phyloP scores from a whole-genome alignment of 805 yeast species.

The Cyberlindnera nakhonratchasimensis region DNA sequence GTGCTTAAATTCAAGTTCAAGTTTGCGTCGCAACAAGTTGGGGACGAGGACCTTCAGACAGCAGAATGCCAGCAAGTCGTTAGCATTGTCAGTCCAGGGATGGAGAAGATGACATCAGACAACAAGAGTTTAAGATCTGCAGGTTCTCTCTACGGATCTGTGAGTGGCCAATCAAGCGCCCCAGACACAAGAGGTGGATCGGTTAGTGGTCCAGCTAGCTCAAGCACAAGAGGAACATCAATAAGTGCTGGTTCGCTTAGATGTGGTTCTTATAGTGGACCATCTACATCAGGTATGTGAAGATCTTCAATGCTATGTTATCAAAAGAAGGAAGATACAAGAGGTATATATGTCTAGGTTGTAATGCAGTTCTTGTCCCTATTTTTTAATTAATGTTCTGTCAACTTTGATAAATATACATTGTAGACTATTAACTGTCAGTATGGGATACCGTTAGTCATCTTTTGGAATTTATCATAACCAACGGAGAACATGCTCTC shows the following conservation, averaged over 20 bases:
- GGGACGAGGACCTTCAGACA: background rate
- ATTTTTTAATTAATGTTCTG: no score
- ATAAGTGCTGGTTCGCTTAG: conserved; percentile 1
- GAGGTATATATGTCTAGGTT: no score
- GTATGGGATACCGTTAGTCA: conserved; percentile 97
- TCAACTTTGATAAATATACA: no score
- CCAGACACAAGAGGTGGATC: background rate
- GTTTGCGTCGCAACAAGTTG: background rate
- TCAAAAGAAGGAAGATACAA: no score
- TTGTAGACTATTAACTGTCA: conserved; percentile 27
- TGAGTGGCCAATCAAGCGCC: background rate
- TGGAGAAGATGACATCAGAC: conserved; percentile 3
- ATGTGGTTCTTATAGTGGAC: background rate
- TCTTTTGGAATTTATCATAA: conserved; percentile 93
- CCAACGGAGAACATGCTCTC: conserved; percentile 91
- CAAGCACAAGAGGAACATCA: background rate
- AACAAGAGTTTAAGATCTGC: conserved; percentile 1
- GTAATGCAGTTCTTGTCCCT: no score
- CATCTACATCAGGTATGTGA: background rate
- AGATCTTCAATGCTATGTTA: no score
- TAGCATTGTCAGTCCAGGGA: conserved; percentile 2
- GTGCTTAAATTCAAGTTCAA: conserved; percentile 6
- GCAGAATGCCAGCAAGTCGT: conserved; percentile 5
- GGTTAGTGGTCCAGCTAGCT: conserved; percentile 1
- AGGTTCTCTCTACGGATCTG: background rate